A percentile compares a stretch with the other conserved stretches of the same genome.
phyloP scores from a whole-genome alignment of 2,329 filamentous ascomycete genomes.

The Penicillium sp. region DNA sequence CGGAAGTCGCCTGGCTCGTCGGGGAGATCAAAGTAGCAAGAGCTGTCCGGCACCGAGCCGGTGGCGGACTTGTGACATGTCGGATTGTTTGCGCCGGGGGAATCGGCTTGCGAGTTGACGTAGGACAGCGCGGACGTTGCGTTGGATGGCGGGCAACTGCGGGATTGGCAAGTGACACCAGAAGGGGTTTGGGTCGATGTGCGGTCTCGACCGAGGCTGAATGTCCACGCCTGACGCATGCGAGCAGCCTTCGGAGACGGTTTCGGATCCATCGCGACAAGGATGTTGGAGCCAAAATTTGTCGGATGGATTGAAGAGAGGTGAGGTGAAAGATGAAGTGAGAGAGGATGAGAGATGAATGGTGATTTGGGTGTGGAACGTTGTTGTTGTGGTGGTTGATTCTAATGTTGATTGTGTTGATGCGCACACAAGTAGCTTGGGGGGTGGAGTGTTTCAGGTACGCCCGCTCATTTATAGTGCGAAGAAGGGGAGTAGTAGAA shows the following conservation, averaged over 20 bases:
- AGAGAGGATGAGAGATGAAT: too few species aligned
- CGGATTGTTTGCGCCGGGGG: not conserved
- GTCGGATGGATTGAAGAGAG: not conserved
- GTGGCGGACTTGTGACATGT: constrained; percentile 4
- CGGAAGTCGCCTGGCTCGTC: constrained; percentile 30
- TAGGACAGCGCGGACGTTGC: constrained; percentile 10
- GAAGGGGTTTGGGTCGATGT: constrained; percentile 8
- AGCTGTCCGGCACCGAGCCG: constrained; percentile 4
- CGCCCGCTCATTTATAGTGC: too few species aligned
- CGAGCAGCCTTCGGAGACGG: constrained; percentile 16
- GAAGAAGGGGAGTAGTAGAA: not conserved
- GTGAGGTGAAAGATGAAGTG: too few species aligned
- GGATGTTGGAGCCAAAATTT: not conserved
- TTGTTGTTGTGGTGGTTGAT: not conserved
- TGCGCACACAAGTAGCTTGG: too few species aligned
- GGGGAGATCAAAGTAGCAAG: constrained; percentile 29
- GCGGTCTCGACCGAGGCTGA: constrained; percentile 7
- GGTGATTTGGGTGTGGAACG: too few species aligned
- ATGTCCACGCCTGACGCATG: constrained; percentile 18
- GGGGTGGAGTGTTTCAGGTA: too few species aligned
- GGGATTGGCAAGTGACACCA: constrained; percentile 1
- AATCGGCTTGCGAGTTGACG: not conserved
- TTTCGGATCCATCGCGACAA: constrained; percentile 17
- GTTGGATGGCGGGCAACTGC: constrained; percentile 14
- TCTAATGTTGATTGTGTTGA: not conserved